Evolutionary conservation across 2,329 filamentous ascomycete genomes (phyloP), one percentile per base, ranked within the genome.

Genomic region (Talaromyces sp.): DNA sequence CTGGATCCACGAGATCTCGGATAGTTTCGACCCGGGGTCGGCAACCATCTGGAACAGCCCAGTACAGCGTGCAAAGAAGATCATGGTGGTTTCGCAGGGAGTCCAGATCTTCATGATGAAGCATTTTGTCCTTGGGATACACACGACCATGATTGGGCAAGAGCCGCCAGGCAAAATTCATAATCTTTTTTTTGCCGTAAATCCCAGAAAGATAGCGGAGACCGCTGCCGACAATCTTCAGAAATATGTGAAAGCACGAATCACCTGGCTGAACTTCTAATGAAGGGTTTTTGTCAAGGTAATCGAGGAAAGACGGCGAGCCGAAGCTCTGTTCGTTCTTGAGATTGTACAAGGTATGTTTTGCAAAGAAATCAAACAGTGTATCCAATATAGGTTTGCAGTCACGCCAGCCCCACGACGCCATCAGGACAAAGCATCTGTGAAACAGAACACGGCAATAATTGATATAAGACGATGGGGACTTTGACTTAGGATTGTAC

Each of bases 31-130:
- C 65, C 51, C 80, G 77, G 47, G 83, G 83, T n/a, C 85, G 78
- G 67, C 77, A 81, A 1, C 76, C 74, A 30, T 80, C 71, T 28
- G 85, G 84, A 42, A 82, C 81, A 49, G 80, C 80, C 76, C 80
- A 86, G 68, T 87, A 87, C 15, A 88, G 73, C 3, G 82, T 84
- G 59, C 81, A 84, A 0, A 88, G 76, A 17, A 88, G 75, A 66
- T 87, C 84, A 64, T 86, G 84, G 62, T 88, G 84, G 65, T 87
- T 88, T 55, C 84, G 80, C 53, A 87, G 72, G 1, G 85, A 83
- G 57, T 83, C 80, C 13, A 87, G 72, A 64, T 84, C 84, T 60
- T 80, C 77, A 58, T 81, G 77, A 32, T 76, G 77, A 15, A 87
- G 69, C 4, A 78, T 72, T 62, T 82, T 75, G 30, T 87, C 85